Conservation (phyloP, 208 protist species). For the Wallacemonas collosoma region DNA sequence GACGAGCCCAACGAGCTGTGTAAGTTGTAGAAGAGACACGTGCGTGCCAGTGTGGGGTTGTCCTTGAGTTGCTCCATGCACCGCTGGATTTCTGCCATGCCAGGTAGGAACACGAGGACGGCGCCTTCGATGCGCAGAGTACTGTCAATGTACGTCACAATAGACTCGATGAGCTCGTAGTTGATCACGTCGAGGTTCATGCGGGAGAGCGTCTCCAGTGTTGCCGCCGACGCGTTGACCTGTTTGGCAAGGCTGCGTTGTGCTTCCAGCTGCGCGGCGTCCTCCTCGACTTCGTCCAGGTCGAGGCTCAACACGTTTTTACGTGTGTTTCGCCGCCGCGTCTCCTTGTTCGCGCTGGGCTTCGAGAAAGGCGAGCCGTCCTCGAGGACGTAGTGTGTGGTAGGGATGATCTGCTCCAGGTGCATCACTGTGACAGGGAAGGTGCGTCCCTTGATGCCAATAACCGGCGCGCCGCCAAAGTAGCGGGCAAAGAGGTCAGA, state of each 20-base stretch:
- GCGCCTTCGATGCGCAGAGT: constrained; percentile 64
- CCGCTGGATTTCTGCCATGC: constrained; percentile 93
- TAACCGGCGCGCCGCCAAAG: constrained; percentile 87
- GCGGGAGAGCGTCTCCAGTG: constrained; percentile 59
- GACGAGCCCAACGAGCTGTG: constrained; percentile 92
- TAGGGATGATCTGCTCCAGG: constrained; percentile 93
- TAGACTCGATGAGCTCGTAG: constrained; percentile 93
- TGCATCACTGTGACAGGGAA: constrained; percentile 94
- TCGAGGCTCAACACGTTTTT: constrained; percentile 66
- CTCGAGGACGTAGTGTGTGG: constrained; percentile 79
- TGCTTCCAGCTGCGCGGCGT: constrained; percentile 40
- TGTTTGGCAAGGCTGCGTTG: constrained; percentile 44
- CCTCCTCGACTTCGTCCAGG: constrained; percentile 66
- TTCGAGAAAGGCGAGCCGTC: constrained; percentile 82
- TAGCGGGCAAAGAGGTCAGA: constrained; percentile 93
- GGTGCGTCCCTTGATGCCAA: constrained; percentile 94
- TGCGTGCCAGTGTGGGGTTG: constrained; percentile 47
- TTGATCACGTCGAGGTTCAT: constrained; percentile 95
- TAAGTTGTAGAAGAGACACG: constrained; percentile 87
- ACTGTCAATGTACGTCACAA: constrained; percentile 88
- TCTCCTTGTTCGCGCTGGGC: constrained; percentile 41
- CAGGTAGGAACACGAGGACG: constrained; percentile 97
- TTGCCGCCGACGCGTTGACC: constrained; percentile 55
- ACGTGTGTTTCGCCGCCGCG: constrained; percentile 66
- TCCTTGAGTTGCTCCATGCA: constrained; percentile 86